Base-by-base conservation (phyloP, 1,139 yeast species). In the Candida glucosophila region DNA sequence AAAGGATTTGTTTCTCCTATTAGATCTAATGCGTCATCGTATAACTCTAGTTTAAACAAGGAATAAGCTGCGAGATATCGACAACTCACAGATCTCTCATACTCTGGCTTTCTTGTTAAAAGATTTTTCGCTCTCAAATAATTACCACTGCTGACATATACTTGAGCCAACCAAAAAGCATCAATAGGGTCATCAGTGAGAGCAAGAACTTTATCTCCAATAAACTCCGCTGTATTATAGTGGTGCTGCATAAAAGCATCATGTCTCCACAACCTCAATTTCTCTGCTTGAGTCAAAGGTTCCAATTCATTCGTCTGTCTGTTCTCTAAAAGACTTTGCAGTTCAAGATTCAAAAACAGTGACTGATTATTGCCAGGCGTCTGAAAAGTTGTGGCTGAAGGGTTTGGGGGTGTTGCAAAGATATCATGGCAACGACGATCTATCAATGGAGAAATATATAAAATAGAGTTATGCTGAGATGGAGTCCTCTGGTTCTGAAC, bases 101-200 rank as follows among this genome's bases (percentile, higher is more conserved):
- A 64, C 26, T 55, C 61, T 0, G 65, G 57, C 29, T 55, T 55
- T 17, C 58, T 48, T 6, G 70, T 54, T 17, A 72, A 48, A 25
- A 88, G 53, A 38, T 76, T 77, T 30, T 83, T 72, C 3, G 95
- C 96, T 22, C 96, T 62, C 20, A 79, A 68, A 47, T 73, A 86
- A 44, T 82, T 75, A 8, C 92, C 90, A 34, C 74, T 68, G 27
- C 68, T 59, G 49, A 76, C 83, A 47, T 80, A 77, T 2, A 82
- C 93, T 52, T 90, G 95, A 0, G 95, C 96, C 22, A 90, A 62
- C 96, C 97, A 90, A 49, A 86, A 88, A 9, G 96, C 96, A 50
- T 90, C 97, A 43, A 80, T 82, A 10, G 95, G 80, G 44, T 88
- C 96, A 34, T 73, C 68, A 1, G 88, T 80, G 32, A 88, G 56